Evolutionary conservation across 1,139 yeast species (phyloP), one percentile per base, ranked within the genome.

Genomic region (Blastobotrys proliferans): DNA sequence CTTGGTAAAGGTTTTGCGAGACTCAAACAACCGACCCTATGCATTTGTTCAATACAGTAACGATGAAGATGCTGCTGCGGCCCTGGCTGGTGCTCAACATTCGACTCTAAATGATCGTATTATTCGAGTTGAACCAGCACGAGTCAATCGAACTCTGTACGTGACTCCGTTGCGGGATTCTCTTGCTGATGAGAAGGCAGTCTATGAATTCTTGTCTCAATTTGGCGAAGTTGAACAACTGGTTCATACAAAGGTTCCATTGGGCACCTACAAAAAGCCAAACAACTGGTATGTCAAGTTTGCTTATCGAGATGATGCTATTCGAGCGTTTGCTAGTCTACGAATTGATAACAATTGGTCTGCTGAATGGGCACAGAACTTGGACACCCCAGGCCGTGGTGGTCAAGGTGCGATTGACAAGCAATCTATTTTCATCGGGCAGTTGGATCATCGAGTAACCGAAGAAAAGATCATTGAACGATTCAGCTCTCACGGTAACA

Each of bases 291-390:
- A 82, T 57, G 77, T 83, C 49, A 83, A 85, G 55, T 88, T 81
- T 66, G 87, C 79, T 1, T 87, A 77, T 58, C 77, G 97, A 39
- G 95, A 86, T 60, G 97, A 90, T 62, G 97, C 97, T 2, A 85
- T 87, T 40, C 73, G 82, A 54, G 95, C 95, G 0, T 88, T 78
- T 68, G 90, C 94, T 8, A 38, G 47, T 28, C 25, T 41, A 22
- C 26, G 44, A 30, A 28, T 42, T 17, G 46, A 45, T 22, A 30
- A 34, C 14, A 40, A 64, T 20, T 79, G 78, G 72, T 64, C 67
- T 29, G 84, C 82, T 31, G 87, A 83, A 54, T 86, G 95, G 95
- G 87, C 94, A 0, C 90, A 84, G 63, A 87, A 87, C 58, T 71
- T 84, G 31, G 57, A 55, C 41, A 34, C 39, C 35, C 42, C 58